Percentiles rank a stretch among this genome's conserved stretches.
Conservation (phyloP, 805 yeast genomes). For the Metschnikowia baotianmanensis region DNA sequence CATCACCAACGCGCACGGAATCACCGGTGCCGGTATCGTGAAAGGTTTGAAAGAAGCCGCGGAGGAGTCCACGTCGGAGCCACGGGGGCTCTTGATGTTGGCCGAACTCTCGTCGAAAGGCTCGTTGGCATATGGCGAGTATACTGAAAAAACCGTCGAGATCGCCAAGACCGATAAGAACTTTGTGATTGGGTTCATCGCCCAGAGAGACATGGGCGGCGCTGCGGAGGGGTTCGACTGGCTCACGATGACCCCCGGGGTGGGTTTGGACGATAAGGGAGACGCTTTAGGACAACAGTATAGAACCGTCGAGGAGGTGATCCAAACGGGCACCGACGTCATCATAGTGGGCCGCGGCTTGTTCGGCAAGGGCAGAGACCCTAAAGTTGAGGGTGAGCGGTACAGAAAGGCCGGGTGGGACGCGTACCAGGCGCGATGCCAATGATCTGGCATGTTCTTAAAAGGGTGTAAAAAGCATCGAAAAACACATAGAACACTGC, state of each 20-base stretch:
- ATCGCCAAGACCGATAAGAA: conserved; percentile 79
- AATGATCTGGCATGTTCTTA: too few species aligned
- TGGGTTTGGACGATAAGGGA: conserved; percentile 94
- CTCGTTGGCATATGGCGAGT: conserved; percentile 87
- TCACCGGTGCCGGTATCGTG: conserved; percentile 93
- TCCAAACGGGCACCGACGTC: conserved; percentile 84
- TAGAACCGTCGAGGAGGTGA: conserved; percentile 84
- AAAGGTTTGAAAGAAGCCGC: conserved; percentile 83
- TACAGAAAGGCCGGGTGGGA: conserved; percentile 95
- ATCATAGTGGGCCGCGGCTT: conserved; percentile 98
- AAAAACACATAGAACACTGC: too few species aligned
- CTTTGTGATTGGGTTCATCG: conserved; percentile 95
- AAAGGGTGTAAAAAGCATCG: too few species aligned
- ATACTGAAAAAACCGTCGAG: conserved; percentile 83
- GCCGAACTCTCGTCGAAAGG: conserved; percentile 96
- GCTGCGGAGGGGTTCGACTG: conserved; percentile 86
- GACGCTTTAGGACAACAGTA: conserved; percentile 96
- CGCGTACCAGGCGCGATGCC: conserved; percentile 76
- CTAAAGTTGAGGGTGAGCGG: conserved; percentile 80
- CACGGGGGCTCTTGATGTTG: conserved; percentile 89
- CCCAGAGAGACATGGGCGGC: conserved; percentile 86
- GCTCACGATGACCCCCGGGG: conserved; percentile 98
- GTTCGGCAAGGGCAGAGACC: conserved; percentile 92
- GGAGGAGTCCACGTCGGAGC: conserved; percentile 65
- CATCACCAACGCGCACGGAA: conserved; percentile 96